A percentile compares a stretch with the other conserved stretches of the same genome.
Evolutionary conservation across 1,284 basidiomycete genomes (phyloP).

Genomic region (Trichosporon sp.): DNA sequence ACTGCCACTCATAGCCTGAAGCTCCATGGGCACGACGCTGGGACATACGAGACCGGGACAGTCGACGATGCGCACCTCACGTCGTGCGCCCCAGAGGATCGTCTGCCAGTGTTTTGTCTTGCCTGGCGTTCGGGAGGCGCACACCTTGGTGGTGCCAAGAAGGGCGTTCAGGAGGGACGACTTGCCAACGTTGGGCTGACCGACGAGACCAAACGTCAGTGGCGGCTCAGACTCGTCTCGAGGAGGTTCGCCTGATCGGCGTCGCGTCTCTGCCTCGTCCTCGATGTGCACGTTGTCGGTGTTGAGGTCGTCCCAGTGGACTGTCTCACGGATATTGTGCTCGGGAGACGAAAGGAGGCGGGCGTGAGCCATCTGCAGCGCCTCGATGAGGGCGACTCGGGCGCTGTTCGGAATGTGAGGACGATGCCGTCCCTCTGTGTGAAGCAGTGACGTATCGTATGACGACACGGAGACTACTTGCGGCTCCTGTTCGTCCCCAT

Average conservation of each 20-base stretch:
- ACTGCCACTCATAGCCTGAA: constrained; percentile 64
- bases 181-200: constrained; percentile 94
- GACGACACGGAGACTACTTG: constrained; percentile 72
- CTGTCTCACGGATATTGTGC: constrained; percentile 66
- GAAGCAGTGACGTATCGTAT: constrained; percentile 63
- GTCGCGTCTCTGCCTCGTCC: background rate
- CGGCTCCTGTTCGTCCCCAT: constrained; percentile 39
- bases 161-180: constrained; percentile 86
- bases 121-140: constrained; percentile 84
- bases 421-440: constrained; percentile 55
- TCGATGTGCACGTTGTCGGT: background rate
- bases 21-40: constrained; percentile 73
- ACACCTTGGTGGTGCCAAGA: constrained; percentile 76
- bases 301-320: constrained; percentile 68
- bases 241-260: background rate
- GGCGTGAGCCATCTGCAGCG: constrained; percentile 69
- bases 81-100: constrained; percentile 71
- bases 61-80: constrained; percentile 77
- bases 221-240: constrained; percentile 58
- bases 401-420: constrained; percentile 66
- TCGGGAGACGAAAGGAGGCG: constrained; percentile 63
- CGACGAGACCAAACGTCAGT: constrained; percentile 80
- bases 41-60: constrained; percentile 86
- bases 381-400: constrained; percentile 64
- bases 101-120: constrained; percentile 97